Base-by-base conservation (phyloP, 1,139 yeast species). In the Zygoascus hellenicus region DNA sequence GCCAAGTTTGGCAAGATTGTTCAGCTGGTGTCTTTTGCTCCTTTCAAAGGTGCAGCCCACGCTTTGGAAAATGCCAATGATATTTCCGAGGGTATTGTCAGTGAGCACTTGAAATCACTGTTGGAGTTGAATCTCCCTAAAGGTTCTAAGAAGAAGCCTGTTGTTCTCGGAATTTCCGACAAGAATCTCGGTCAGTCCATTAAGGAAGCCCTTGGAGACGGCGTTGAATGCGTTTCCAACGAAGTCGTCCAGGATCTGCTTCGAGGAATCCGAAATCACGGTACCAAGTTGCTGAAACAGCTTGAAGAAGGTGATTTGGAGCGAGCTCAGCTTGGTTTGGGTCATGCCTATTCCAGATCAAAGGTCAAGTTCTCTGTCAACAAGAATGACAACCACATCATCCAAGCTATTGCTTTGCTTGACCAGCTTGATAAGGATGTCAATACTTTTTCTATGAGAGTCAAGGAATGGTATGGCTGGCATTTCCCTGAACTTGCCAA, bases 391-490 rank as follows among this genome's bases (percentile, higher is more conserved):
- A 92, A 92, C 76, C 97, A 92, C 72, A 92, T 92, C 67, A 92
- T 92, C 65, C 98, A 94, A 75, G 97, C 98, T 48, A 92, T 92
- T 74, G 97, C 98, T 42, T 75, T 92, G 57, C 80, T 92, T 61
- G 98, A 92, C 68, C 96, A 94, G 68, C 80, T 92, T 59, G 98
- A 92, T 72, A 92, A 92, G 74, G 98, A 92, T 66, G 81, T 92
- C 68, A 92, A 92, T 74, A 92, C 97, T 50, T 92, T 86, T 70
- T 92, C 97, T 54, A 92, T 92, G 98, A 83, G 98, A 76, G 90
- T 87, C 65, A 92, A 92, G 77, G 98, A 92, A 74, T 92, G 98
- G 98, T 92, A 92, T 72, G 97, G 97, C 58, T 92, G 98, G 98
- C 98, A 92, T 70, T 92, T 92, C 81, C 98, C 98, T 50, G 98